These are phyloP conservation scores for Solanum chmielewskii DNA, from an alignment of 257 asterid species.

Conservation along the genomic window DNA sequence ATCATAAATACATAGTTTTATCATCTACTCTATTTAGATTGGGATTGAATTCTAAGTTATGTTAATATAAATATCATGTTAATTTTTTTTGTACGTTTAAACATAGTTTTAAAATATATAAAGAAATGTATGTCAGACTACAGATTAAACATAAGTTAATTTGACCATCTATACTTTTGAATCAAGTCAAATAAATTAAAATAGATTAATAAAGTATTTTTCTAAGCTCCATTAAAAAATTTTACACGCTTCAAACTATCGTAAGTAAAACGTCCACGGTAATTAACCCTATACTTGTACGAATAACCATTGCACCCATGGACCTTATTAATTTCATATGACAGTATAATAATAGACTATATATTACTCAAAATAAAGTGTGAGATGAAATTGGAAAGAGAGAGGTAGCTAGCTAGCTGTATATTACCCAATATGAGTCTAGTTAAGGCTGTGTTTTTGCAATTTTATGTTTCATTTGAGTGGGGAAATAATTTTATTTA, in stretches of 20 bases:
- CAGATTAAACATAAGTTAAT: background rate
- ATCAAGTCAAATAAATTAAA: background rate
- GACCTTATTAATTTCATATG: too few relatives aligned
- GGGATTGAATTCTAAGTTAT: background rate
- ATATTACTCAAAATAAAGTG: background rate
- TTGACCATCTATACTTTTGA: background rate
- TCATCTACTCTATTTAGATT: background rate
- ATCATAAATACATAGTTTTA: too few relatives aligned
- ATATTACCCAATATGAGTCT: background rate
- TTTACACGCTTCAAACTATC: too few relatives aligned
- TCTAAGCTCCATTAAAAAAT: too few relatives aligned
- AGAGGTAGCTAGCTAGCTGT: background rate
- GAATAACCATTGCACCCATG: background rate
- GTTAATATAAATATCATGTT: too few relatives aligned
- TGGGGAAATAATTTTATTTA: background rate
- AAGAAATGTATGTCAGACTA: background rate
- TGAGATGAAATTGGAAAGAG: background rate
- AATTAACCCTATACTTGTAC: background rate
- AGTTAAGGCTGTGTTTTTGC: background rate
- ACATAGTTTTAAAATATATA: background rate
- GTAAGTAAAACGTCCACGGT: too few relatives aligned
- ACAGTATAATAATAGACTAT: background rate
- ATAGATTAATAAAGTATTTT: background rate
- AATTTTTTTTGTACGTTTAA: too few relatives aligned
- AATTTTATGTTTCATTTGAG: background rate